These are phyloP conservation scores for Magnolia changhungtana DNA, from an alignment of 164 flowering plant species.

Conservation along the genomic window DNA sequence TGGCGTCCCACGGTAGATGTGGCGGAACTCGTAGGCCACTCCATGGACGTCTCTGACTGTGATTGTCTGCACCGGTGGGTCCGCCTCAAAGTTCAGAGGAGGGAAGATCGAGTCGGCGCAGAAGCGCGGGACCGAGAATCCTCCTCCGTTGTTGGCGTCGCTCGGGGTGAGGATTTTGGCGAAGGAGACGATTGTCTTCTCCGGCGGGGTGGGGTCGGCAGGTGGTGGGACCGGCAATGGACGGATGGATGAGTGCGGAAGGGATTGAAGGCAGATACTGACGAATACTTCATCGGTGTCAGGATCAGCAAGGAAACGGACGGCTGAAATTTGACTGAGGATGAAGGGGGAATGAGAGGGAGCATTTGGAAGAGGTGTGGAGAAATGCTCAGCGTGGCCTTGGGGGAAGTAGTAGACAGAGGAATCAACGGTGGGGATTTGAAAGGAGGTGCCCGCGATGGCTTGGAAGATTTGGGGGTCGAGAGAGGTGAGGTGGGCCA, in stretches of 20 bases:
- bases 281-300: conserved; percentile 53
- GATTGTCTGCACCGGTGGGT: conserved; percentile 69
- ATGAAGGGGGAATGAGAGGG: conserved; percentile 20
- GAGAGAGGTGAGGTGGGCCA: conserved; percentile 22
- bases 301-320: conserved; percentile 41
- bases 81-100: conserved; percentile 41
- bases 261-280: conserved; percentile 27
- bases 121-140: conserved; percentile 75
- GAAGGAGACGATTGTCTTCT: conserved; percentile 33
- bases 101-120: conserved; percentile 83
- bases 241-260: neutral
- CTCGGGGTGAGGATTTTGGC: conserved; percentile 64
- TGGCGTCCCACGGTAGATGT: conserved; percentile 71
- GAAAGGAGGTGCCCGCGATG: conserved; percentile 48
- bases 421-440: conserved; percentile 42
- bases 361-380: conserved; percentile 11
- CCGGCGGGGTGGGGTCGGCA: neutral
- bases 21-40: conserved; percentile 49
- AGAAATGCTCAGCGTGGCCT: conserved; percentile 63
- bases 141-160: conserved; percentile 89
- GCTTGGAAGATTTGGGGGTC: conserved; percentile 59
- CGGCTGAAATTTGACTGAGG: conserved; percentile 37
- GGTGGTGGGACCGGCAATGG: neutral
- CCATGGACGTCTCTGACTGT: conserved; percentile 47
- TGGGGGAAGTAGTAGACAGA: conserved; percentile 77